Evolutionary conservation across 352 stramenopile genomes (phyloP).

Genomic region (Phytopythium boreale): DNA sequence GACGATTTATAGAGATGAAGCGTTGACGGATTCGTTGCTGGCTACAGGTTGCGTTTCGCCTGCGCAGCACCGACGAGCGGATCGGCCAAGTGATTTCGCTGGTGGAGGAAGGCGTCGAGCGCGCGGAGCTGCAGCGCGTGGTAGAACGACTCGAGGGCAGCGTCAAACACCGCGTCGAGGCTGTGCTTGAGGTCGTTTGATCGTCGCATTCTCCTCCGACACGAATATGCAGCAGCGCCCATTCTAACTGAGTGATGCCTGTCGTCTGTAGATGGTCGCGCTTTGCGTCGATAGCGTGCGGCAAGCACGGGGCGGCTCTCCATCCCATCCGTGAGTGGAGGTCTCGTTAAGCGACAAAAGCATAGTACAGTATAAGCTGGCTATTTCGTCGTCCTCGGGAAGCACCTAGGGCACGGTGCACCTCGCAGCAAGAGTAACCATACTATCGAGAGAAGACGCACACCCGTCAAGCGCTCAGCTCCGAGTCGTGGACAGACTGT

Average conservation of each 20-base stretch:
- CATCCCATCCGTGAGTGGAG: background rate
- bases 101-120: constrained; percentile 30
- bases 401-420: too few relatives aligned
- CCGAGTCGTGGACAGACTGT: too few relatives aligned
- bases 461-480: too few relatives aligned
- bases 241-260: constrained; percentile 2
- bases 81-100: constrained; percentile 35
- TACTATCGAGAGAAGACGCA: too few relatives aligned
- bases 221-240: background rate
- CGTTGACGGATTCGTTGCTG: background rate
- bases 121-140: constrained; percentile 31
- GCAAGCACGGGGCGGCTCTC: background rate
- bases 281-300: constrained; percentile 30
- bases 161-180: constrained; percentile 47
- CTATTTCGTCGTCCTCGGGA: too few relatives aligned
- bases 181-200: constrained; percentile 41
- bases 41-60: constrained; percentile 20
- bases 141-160: constrained; percentile 39
- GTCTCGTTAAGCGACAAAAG: background rate
- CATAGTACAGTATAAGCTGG: background rate
- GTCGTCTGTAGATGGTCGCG: constrained; percentile 26
- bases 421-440: too few relatives aligned
- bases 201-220: background rate
- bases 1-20: background rate
- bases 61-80: constrained; percentile 34